phyloP scores from a whole-genome alignment of 371 early-diverging fungal genomes.

The Dichotomocladium elegans region DNA sequence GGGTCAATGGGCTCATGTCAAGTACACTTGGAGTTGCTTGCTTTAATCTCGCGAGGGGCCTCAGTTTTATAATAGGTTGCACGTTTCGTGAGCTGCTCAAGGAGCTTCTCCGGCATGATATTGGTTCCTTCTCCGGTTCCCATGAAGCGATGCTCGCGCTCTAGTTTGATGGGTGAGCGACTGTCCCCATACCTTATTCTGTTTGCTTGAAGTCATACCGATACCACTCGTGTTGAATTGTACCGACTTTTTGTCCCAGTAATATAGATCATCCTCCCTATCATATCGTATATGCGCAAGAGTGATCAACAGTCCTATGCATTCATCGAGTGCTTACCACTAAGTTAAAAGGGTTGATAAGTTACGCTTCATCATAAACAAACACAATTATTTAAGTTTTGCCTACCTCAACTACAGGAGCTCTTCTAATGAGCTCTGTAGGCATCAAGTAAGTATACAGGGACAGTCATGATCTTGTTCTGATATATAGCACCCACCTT shows the following conservation, averaged over 20 bases:
- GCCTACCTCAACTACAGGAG: conserved; percentile 59
- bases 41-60: conserved; percentile 39
- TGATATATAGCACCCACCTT: conserved; percentile 17
- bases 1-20: too few relatives aligned
- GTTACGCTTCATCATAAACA: too few relatives aligned
- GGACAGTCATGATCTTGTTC: neutral
- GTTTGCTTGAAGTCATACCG: conserved; percentile 23
- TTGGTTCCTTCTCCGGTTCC: conserved; percentile 64
- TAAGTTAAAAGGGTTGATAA: neutral
- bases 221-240: conserved; percentile 63
- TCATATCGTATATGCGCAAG: conserved; percentile 6
- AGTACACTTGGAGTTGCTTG: neutral
- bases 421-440: conserved; percentile 43
- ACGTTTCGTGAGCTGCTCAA: conserved; percentile 51
- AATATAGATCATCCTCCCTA: conserved; percentile 67
- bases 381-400: too few relatives aligned
- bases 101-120: conserved; percentile 48
- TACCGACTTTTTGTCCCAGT: conserved; percentile 65
- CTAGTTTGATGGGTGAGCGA: conserved; percentile 9
- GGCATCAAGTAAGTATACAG: neutral
- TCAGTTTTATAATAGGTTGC: conserved; percentile 43
- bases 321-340: neutral
- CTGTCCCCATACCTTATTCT: neutral
- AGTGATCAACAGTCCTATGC: neutral
- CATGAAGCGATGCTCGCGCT: conserved; percentile 60